Evolutionary conservation across 768 basidiomycete genomes (phyloP), one percentile per base, ranked within the genome.

Genomic region (Mycena albidolilacea): DNA sequence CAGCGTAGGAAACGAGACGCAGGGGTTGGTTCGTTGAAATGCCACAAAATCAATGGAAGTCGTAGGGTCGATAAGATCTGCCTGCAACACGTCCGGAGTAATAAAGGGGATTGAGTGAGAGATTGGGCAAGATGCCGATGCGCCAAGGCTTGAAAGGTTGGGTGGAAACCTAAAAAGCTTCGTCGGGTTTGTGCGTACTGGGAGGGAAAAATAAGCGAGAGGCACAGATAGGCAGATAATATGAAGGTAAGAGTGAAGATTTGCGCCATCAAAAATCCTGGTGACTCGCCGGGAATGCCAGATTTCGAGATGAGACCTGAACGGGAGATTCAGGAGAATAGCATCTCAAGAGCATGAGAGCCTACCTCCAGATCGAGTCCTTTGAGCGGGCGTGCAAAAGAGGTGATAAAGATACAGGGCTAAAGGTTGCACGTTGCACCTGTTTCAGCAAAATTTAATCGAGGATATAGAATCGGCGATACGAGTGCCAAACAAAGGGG

Each of bases 291-390:
- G 30, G 30, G 30, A 30, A 30, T 30, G 30, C 30, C 30, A 30
- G 30, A 3, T 30, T 30, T 30, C 30, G 30, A 30, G 30, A 30
- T 30, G 30, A 30, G 30, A 30, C 30, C 30, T 30, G 30, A 30
- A 30, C 30, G 2, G 30, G 30, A 30, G 30, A 30, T 30, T 30
- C 30, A 30, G 30, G 30, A 37, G 55, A 57, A 57, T 37, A 57
- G 55, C 48, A 7, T 14, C 41, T 43, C 41, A 43, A 43, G 41
- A 43, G 41, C 55, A 57, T 57, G 55, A 57, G 57, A 58, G 57
- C 37, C 37, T 38, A 58, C 57, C 57, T 39, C 57, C 57, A 58
- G 57, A 58, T 58, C 37, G 14, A 58, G 37, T 58, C 37, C 14
- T 58, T 58, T n/a, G 57, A 58, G 57, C 19, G 57, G 15, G 55